These are phyloP conservation scores for Coprinellus aureogranulatus DNA, from an alignment of 768 basidiomycete genomes.

Conservation along the genomic window DNA sequence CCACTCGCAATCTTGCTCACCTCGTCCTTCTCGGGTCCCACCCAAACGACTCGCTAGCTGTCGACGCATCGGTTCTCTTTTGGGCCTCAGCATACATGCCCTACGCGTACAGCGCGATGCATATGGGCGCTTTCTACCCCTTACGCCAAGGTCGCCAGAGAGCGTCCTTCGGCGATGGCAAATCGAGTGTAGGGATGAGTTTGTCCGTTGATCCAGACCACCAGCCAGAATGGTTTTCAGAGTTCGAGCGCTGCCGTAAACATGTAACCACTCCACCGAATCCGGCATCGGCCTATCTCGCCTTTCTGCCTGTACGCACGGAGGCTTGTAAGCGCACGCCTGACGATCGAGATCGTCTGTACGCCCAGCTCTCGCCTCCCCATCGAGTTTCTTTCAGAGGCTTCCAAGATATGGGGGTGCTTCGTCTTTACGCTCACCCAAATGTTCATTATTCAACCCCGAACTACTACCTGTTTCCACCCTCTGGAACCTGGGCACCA, in stretches of 20 bases:
- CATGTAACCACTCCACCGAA: no score
- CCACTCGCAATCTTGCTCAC: slow-evolving; percentile 40
- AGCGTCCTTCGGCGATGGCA: no score
- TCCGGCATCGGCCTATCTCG: no score
- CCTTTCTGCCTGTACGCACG: no score
- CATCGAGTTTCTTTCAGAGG: slow-evolving; percentile 44
- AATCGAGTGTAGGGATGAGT: no score
- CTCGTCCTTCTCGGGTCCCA: slow-evolving; percentile 40
- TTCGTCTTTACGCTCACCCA: slow-evolving; percentile 48
- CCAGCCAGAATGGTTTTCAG: no score
- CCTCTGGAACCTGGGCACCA: slow-evolving; percentile 30
- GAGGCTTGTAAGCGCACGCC: no score
- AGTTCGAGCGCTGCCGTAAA: no score
- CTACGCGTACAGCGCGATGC: slow-evolving; percentile 22
- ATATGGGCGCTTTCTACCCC: slow-evolving; percentile 16
- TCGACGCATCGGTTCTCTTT: slow-evolving; percentile 45
- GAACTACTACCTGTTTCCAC: slow-evolving; percentile 41
- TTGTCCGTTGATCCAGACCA: no score
- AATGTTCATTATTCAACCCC: slow-evolving; percentile 38
- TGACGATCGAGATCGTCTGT: slow-evolving; percentile 29
- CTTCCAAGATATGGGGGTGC: slow-evolving; percentile 38
- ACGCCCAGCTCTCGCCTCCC: slow-evolving; percentile 33
- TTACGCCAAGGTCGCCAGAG: slow-evolving; percentile 10
- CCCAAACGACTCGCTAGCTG: slow-evolving; percentile 30
- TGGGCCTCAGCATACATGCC: slow-evolving; percentile 49